A percentile compares a stretch with the other conserved stretches of the same genome.
These are phyloP conservation scores for Austroboletus novae-zelandiae DNA, from an alignment of 1,284 basidiomycete species.

Conservation along the genomic window DNA sequence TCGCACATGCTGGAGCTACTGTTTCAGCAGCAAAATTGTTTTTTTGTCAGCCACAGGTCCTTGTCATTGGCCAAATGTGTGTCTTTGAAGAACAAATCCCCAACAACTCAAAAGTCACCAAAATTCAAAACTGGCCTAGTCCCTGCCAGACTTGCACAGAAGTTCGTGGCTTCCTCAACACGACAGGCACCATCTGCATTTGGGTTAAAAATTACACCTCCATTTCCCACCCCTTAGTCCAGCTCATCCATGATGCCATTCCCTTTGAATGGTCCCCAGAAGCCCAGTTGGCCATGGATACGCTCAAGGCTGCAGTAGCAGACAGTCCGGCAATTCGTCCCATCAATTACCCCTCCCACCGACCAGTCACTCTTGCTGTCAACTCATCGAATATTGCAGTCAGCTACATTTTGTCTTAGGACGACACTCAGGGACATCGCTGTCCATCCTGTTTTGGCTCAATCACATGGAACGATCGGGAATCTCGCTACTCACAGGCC, in stretches of 20 bases:
- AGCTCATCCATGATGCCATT: not conserved
- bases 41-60: slow-evolving; percentile 7
- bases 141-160: slow-evolving; percentile 11
- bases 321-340: slow-evolving; percentile 23
- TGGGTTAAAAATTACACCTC: slow-evolving; percentile 23
- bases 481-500: slow-evolving; percentile 39
- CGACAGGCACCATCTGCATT: slow-evolving; percentile 19
- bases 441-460: slow-evolving; percentile 33
- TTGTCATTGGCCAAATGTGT: slow-evolving; percentile 15
- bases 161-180: slow-evolving; percentile 30
- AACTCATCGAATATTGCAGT: slow-evolving; percentile 35
- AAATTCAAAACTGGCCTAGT: slow-evolving; percentile 2
- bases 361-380: slow-evolving; percentile 35
- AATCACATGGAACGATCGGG: slow-evolving; percentile 35
- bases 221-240: slow-evolving; percentile 3
- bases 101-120: slow-evolving; percentile 2
- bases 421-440: slow-evolving; percentile 18
- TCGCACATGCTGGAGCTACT: slow-evolving; percentile 19
- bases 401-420: slow-evolving; percentile 33
- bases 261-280: not conserved
- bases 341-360: slow-evolving; percentile 32
- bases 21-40: slow-evolving; percentile 17
- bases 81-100: slow-evolving; percentile 10
- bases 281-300: slow-evolving; percentile 17
- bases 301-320: slow-evolving; percentile 26